Base-by-base conservation (phyloP, 768 basidiomycete species). In the Phlebiopsis flavidoalba region DNA sequence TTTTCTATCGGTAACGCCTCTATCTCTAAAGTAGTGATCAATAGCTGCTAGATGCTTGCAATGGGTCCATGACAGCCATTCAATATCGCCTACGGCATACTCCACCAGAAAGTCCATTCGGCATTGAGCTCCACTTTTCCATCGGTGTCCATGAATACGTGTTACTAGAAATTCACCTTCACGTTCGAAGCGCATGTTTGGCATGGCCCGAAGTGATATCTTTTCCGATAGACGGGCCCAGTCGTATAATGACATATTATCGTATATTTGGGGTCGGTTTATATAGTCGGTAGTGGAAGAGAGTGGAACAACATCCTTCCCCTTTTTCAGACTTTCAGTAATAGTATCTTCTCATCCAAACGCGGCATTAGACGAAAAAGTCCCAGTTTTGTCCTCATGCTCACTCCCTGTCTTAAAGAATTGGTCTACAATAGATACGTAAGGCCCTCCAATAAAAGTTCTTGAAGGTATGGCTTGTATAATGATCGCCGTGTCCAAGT, bases 191-290 rank as follows among this genome's bases (percentile, higher is more conserved):
- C 12, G 21, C n/a, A 48, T 6, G 40, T 19, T 54, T 40, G 22
- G 49, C 35, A 8, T 4, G 5, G 14, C 21, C n/a, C 19, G 26
- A 57, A n/a, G 17, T 14, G 5, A 43, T 33, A 47, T 49, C 50
- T 63, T 64, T 2, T 33, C 19, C 3, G 40, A 56, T 21, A 59
- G 15, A 46, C 62, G 49, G 11, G 71, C 31, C 64, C 64, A 70
- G 24, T 69, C 66, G 63, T 69, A 70, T 5, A 71, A 52, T 26
- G 40, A 56, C 4, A 67, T 50, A 53, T 48, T 14, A 1, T 64
- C 58, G 33, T 65, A 65, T 15, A 43, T 47, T 10, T 26, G 0
- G 1, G 63, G 66, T 4, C 68, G 26, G 51, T 67, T 67, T 0
- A 68, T 61, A 31, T 60, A 65, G 45, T 65, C 64, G 17, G 14